Evolutionary conservation across 179 eudicot species (phyloP).

Genomic region (Beta macrorhiza): DNA sequence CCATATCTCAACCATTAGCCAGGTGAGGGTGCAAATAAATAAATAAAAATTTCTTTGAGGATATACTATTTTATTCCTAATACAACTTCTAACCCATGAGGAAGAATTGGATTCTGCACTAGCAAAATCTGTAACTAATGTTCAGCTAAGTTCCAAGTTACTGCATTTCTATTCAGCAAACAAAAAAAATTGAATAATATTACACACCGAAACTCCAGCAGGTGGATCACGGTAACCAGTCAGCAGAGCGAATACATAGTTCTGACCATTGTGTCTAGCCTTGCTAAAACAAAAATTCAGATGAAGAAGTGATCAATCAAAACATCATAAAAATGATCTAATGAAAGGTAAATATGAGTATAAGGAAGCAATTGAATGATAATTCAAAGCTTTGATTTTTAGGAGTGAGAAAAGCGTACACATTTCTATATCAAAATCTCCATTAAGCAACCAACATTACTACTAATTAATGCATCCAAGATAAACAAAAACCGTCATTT

Average conservation of each 20-base stretch:
- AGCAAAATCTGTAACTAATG: neutral
- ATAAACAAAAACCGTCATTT: too few relatives aligned
- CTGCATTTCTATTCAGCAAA: constrained; percentile 2
- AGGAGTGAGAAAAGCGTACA: too few relatives aligned
- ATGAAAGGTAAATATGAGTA: too few relatives aligned
- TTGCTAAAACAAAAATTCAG: constrained; percentile 4
- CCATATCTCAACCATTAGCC: neutral
- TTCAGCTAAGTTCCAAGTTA: neutral
- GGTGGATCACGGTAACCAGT: constrained; percentile 98
- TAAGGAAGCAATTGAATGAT: too few relatives aligned
- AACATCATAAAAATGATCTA: too few relatives aligned
- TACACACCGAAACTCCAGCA: constrained; percentile 76
- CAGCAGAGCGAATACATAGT: constrained; percentile 81
- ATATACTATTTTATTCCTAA: neutral
- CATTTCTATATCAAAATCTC: too few relatives aligned
- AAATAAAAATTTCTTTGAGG: neutral
- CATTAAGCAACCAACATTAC: too few relatives aligned
- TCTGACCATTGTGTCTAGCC: constrained; percentile 98
- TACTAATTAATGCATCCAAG: too few relatives aligned
- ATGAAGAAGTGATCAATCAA: too few relatives aligned
- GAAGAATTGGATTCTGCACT: neutral
- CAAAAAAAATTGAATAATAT: neutral
- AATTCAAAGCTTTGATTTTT: too few relatives aligned
- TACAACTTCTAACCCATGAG: neutral
- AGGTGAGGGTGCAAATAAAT: neutral